phyloP scores from a whole-genome alignment of 2,329 filamentous ascomycete genomes.

The Claviceps lovelessii region DNA sequence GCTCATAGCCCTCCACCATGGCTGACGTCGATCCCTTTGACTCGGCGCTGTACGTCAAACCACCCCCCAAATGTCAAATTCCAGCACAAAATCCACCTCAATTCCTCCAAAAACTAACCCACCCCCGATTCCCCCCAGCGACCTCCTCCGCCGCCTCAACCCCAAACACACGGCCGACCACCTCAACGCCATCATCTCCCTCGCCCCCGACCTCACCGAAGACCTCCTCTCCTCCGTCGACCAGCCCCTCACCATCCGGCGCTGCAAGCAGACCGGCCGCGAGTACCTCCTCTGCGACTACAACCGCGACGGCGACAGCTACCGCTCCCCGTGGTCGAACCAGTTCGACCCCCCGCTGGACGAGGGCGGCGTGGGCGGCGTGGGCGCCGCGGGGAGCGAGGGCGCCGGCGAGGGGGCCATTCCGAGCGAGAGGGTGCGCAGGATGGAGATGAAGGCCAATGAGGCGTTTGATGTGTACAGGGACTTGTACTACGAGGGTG shows the following conservation, averaged over 20 bases:
- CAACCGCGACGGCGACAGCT: conserved; percentile 96
- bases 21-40: conserved; percentile 53
- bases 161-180: conserved; percentile 82
- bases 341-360: conserved; percentile 88
- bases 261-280: conserved; percentile 75
- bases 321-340: conserved; percentile 97
- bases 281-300: conserved; percentile 99
- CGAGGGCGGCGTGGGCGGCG: conserved; percentile 39
- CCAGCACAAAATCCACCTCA: not conserved
- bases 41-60: conserved; percentile 51
- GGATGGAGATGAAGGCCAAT: conserved; percentile 88
- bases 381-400: conserved; percentile 39
- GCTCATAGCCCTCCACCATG: conserved; percentile 20
- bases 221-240: conserved; percentile 96
- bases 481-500: conserved; percentile 93
- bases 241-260: conserved; percentile 75
- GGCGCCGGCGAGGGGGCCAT: conserved; percentile 65
- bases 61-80: not conserved
- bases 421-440: conserved; percentile 77
- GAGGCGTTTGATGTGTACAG: conserved; percentile 95
- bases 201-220: conserved; percentile 86
- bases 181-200: conserved; percentile 73
- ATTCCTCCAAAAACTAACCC: not conserved
- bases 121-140: conserved; percentile 35
- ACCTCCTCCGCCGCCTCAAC: conserved; percentile 94